Conservation (phyloP, 345 rosid species). For the Salix exigua region DNA sequence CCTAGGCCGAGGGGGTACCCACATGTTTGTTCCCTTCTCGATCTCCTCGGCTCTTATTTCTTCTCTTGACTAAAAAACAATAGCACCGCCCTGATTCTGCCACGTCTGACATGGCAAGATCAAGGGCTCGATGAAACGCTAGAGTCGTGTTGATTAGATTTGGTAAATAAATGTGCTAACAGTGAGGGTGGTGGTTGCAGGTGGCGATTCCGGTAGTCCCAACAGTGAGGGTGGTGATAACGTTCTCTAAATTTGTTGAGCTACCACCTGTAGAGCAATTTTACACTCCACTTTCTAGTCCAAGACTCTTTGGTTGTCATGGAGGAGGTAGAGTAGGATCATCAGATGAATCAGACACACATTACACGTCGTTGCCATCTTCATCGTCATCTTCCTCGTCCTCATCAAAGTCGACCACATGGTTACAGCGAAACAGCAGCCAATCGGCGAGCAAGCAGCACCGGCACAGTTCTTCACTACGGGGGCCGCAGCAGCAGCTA, state of each 20-base stretch:
- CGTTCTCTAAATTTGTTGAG: slow-evolving; percentile 89
- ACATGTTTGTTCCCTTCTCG: not conserved
- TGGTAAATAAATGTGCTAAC: not conserved
- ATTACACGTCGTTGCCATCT: slow-evolving; percentile 22
- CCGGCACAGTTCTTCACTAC: slow-evolving; percentile 10
- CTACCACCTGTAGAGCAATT: slow-evolving; percentile 70
- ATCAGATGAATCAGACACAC: slow-evolving; percentile 37
- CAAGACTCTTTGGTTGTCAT: slow-evolving; percentile 34
- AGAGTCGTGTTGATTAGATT: not conserved
- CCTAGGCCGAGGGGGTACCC: not conserved
- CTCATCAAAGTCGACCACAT: slow-evolving; percentile 15
- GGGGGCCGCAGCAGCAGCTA: slow-evolving; percentile 6
- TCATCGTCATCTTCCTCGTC: slow-evolving; percentile 31
- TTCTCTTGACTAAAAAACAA: not conserved
- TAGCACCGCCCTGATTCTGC: slow-evolving; percentile 1
- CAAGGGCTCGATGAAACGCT: not conserved
- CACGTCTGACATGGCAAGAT: slow-evolving; percentile 7
- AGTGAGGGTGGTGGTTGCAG: slow-evolving; percentile 33
- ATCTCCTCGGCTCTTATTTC: not conserved
- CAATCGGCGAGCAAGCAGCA: slow-evolving; percentile 48
- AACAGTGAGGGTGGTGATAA: slow-evolving; percentile 86
- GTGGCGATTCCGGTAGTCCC: slow-evolving; percentile 97
- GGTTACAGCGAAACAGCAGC: slow-evolving; percentile 59
- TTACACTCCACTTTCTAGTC: slow-evolving; percentile 93
- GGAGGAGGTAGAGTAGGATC: slow-evolving; percentile 22